Base-by-base conservation (phyloP, 495 filamentous ascomycete genomes). In the Geopyxis carbonaria region DNA sequence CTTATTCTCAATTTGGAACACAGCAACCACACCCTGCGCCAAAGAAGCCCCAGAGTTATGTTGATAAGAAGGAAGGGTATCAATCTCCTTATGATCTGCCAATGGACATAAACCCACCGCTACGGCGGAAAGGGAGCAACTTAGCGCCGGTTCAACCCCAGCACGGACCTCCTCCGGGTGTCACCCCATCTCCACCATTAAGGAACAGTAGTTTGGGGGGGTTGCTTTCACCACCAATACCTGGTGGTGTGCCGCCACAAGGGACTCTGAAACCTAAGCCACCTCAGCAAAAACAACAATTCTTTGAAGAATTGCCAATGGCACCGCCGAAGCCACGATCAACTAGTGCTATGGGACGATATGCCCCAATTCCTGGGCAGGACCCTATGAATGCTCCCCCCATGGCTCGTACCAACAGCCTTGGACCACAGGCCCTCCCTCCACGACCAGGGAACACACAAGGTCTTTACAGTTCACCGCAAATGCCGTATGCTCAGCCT, bases 1-100 rank as follows among this genome's bases (percentile, higher is more conserved):
- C 46, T 18, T 45, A 55, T 32, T 46, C 59, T 30, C 38, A 61
- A 21, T 61, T 51, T 44, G 24, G 56, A 4, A 45, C 58, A 22
- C 44, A 64, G 2, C 38, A 63, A 9, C 46, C 66, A 24, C 50
- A 51, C 7, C 65, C 66, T 30, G 27, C 15, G 13, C 31, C 31
- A 9, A 42, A 59, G 48, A 79, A 69, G 46, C 68, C 75, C 0
- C 64, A 79, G 44, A 94, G 87, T 53, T 97, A 92, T 57, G 80
- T 71, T 4, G 77, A 84, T 52, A 87, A 85, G 46, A 95, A 91
- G 57, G 76, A 84, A 29, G 86, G 87, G 7, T 97, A 95, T 55
- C 68, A 73, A 22, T 93, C 85, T 18, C 89, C 89, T 3, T 97
- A 93, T 48, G 89, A 97, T 58, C 68, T 97, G 3, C 89, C 89